phyloP scores from a whole-genome alignment of 2,329 filamentous ascomycete species.

The Pseudohalonectria lignicola region DNA sequence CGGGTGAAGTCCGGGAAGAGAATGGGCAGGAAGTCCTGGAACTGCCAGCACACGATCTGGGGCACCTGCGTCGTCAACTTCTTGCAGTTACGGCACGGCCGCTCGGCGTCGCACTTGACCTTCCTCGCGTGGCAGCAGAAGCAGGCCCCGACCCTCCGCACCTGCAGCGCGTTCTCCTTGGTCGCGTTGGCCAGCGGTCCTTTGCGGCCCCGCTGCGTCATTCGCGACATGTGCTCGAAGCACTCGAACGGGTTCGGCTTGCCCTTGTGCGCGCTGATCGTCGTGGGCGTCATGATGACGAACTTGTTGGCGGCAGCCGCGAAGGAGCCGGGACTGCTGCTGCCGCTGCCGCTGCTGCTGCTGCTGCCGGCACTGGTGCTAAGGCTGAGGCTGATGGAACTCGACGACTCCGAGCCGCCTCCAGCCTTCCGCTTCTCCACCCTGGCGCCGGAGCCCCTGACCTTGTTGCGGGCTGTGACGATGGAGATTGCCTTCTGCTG shows the following conservation, averaged over 20 bases:
- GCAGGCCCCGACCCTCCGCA: constrained; percentile 42
- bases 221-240: constrained; percentile 39
- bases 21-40: constrained; percentile 39
- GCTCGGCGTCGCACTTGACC: constrained; percentile 44
- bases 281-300: constrained; percentile 42
- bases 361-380: constrained; percentile 1
- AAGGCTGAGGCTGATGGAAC: constrained; percentile 14
- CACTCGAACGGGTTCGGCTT: constrained; percentile 42
- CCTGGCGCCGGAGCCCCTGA: constrained; percentile 1
- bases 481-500: neutral
- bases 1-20: constrained; percentile 43
- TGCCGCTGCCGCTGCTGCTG: constrained; percentile 10
- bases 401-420: constrained; percentile 13
- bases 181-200: constrained; percentile 42
- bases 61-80: constrained; percentile 38
- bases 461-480: neutral
- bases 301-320: constrained; percentile 31
- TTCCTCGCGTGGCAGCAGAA: constrained; percentile 50
- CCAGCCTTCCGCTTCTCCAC: constrained; percentile 2
- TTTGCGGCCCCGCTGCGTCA: constrained; percentile 43
- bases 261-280: constrained; percentile 38
- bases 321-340: constrained; percentile 4
- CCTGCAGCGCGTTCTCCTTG: constrained; percentile 42
- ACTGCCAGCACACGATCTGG: constrained; percentile 48
- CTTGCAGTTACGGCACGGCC: constrained; percentile 45